Evolutionary conservation across 106 monocot genomes (phyloP).

Genomic region (Hemerocallis citrina): DNA sequence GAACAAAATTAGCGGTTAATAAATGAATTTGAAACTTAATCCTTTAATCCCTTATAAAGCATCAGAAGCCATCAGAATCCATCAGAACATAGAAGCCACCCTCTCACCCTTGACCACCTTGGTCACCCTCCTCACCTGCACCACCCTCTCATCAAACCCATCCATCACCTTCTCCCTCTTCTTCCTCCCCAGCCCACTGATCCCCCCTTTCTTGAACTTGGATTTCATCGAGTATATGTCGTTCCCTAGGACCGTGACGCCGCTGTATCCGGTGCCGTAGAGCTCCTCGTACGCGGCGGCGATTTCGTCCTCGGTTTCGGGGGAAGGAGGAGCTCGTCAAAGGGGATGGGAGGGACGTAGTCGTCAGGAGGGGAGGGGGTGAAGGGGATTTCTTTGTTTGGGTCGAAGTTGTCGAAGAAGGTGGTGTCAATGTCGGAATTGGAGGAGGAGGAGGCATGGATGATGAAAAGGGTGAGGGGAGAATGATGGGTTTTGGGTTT

Average conservation of each 20-base stretch:
- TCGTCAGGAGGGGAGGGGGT: too few species aligned
- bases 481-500: background rate
- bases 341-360: too few species aligned
- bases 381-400: constrained; percentile 28
- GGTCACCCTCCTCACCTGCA: constrained; percentile 84
- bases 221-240: constrained; percentile 67
- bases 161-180: constrained; percentile 59
- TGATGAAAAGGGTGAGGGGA: too few species aligned
- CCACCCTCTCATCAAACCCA: constrained; percentile 85
- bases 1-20: too few species aligned
- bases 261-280: constrained; percentile 86
- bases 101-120: constrained; percentile 96
- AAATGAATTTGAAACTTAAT: too few species aligned
- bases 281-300: constrained; percentile 71
- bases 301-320: constrained; percentile 66
- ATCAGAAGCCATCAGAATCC: too few species aligned
- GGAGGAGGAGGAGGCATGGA: background rate
- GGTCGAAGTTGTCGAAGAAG: constrained; percentile 47
- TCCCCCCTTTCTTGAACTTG: constrained; percentile 47
- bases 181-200: constrained; percentile 32
- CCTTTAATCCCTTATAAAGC: too few species aligned
- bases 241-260: constrained; percentile 44
- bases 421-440: constrained; percentile 23
- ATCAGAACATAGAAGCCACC: too few species aligned
- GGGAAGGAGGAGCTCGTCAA: constrained; percentile 51